phyloP scores from a whole-genome alignment of 305 asterid species.

The Lippia alba region DNA sequence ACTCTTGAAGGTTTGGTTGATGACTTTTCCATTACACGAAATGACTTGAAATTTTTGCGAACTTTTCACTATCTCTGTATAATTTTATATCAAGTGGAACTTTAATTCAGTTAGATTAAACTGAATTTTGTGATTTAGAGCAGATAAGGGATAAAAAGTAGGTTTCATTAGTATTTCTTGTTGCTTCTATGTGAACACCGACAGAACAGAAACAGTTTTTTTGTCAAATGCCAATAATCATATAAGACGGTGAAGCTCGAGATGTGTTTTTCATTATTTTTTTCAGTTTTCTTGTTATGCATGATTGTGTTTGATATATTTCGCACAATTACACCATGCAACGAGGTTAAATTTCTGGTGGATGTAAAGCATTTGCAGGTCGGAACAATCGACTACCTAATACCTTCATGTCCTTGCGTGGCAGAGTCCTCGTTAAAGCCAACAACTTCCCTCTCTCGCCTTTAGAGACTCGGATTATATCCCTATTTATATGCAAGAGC shows the following conservation, averaged over 20 bases:
- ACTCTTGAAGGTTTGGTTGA: no score
- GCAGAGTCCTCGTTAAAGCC: constrained; percentile 37
- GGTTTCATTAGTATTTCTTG: background rate
- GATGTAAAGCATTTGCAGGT: constrained; percentile 33
- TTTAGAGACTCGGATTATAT: constrained; percentile 17
- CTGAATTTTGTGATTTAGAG: background rate
- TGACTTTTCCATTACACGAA: no score
- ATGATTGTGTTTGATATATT: background rate
- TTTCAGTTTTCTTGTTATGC: background rate
- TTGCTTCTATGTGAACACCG: background rate
- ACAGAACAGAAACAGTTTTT: background rate
- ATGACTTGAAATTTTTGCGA: no score
- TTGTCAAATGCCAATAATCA: background rate
- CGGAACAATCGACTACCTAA: constrained; percentile 21
- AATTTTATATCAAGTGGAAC: no score
- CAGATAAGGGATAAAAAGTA: background rate
- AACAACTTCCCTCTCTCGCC: constrained; percentile 25
- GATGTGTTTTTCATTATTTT: background rate
- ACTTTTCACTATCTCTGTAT: no score
- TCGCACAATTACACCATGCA: background rate
- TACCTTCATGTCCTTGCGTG: constrained; percentile 41
- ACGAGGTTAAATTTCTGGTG: constrained; percentile 14
- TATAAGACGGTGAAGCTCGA: background rate
- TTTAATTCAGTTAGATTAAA: background rate
- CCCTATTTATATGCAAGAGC: constrained; percentile 28